Evolutionary conservation across 306 rosid species (phyloP).

Genomic region (Dicorynia guianensis): DNA sequence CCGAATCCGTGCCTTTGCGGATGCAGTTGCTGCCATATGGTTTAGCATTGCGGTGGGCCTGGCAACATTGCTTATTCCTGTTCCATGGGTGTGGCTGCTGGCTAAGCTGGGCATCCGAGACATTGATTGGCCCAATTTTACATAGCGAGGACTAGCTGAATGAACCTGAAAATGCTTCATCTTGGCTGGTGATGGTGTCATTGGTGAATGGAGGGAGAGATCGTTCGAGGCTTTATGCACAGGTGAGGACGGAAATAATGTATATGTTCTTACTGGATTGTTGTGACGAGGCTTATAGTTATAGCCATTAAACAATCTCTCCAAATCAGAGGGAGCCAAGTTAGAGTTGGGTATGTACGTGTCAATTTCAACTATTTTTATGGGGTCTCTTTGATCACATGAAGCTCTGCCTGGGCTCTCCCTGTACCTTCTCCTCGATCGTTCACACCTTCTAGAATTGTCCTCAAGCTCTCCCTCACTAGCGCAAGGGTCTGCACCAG

Average conservation of each 20-base stretch:
- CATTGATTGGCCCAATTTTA: conserved; percentile 10
- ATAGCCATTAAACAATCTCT: conserved; percentile 15
- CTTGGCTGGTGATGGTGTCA: conserved; percentile 48
- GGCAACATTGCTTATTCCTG: background rate
- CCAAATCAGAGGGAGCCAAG: conserved; percentile 5
- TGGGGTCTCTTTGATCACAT: conserved; percentile 49
- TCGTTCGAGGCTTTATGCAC: conserved; percentile 26
- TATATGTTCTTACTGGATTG: conserved; percentile 34
- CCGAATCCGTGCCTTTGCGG: conserved; percentile 58
- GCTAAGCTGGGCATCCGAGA: conserved; percentile 3
- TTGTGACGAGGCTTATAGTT: conserved; percentile 23
- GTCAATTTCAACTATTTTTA: conserved; percentile 68
- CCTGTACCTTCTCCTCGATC: conserved; percentile 43
- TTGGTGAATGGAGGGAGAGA: conserved; percentile 37
- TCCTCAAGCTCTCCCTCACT: conserved; percentile 50
- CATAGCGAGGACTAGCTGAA: conserved; percentile 55
- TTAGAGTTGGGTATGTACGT: conserved; percentile 50
- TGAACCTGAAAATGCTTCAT: conserved; percentile 43
- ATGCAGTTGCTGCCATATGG: conserved; percentile 67
- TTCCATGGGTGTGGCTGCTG: conserved; percentile 9
- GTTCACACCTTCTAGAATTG: conserved; percentile 39
- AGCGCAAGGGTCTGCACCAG: conserved; percentile 34
- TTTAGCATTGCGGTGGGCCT: conserved; percentile 36
- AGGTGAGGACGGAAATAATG: conserved; percentile 36
- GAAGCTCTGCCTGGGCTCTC: conserved; percentile 54